Evolutionary conservation across 768 basidiomycete genomes (phyloP).

Genomic region (Boletus vermiculosoides): DNA sequence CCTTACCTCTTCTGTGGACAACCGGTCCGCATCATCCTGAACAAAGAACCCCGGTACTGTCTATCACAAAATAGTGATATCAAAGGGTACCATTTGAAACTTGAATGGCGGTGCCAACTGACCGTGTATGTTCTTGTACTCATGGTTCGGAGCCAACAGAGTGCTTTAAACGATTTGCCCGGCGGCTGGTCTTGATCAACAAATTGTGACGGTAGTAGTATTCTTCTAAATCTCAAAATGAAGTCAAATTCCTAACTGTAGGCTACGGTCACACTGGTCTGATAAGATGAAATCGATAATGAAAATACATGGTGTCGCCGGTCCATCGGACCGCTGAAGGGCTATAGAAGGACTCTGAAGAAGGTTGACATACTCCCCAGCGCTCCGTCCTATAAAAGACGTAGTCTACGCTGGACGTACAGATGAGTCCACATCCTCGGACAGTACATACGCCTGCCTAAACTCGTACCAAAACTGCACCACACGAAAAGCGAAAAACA

Average conservation of each 20-base stretch:
- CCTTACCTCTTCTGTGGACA: conserved; percentile 7
- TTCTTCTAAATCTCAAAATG: too few species aligned
- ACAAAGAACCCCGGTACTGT: conserved; percentile 22
- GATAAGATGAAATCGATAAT: too few species aligned
- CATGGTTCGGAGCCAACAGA: not conserved
- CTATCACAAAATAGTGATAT: conserved; percentile 1
- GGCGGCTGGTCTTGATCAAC: not conserved
- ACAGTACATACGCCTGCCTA: too few species aligned
- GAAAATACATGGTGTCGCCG: too few species aligned
- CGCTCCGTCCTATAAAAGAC: not conserved
- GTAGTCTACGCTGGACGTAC: not conserved
- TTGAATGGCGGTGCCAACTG: not conserved
- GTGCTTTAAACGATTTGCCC: too few species aligned
- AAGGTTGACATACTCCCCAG: too few species aligned
- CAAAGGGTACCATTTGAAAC: not conserved
- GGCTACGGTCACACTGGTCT: too few species aligned
- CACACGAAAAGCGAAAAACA: not conserved
- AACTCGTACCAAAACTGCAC: too few species aligned
- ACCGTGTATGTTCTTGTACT: conserved; percentile 16
- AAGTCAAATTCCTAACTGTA: too few species aligned
- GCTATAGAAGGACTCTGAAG: too few species aligned
- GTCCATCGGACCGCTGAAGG: too few species aligned
- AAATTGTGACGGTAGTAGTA: too few species aligned
- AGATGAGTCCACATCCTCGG: not conserved
- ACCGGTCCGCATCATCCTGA: conserved; percentile 13